Base-by-base conservation (phyloP, 2,329 filamentous ascomycete genomes). In the Fusarium devonianum region DNA sequence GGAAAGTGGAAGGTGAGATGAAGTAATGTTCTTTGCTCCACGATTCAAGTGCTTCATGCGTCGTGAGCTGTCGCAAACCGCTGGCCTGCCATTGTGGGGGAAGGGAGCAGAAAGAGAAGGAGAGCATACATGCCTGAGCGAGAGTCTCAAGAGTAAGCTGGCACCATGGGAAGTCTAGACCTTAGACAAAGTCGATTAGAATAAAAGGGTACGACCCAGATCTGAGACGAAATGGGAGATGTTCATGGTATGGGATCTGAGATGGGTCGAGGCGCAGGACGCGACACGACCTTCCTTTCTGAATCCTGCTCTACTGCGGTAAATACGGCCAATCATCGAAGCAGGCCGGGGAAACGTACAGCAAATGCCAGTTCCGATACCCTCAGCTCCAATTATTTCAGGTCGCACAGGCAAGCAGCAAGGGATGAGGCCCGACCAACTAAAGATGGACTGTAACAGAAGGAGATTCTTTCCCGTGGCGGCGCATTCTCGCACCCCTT, bases 211-310 rank as follows among this genome's bases (percentile, higher is more conserved):
- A 46, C 42, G 42, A 49, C 45, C 33, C 40, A 58, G 50, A 63
- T 65, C 60, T 60, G 38, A 63, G 60, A 63, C 62, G 37, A 45
- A 36, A 48, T 53, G 42, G 58, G 35, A 44, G 52, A 60, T 51
- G 47, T 30, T 37, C 43, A 49, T 40, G 40, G 42, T 43, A 60
- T 57, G 58, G 45, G 37, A 56, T 54, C 32, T 41, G 39, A 58
- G 43, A 63, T 58, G 43, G 59, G 49, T 42, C 52, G 50, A 57
- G 42, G 53, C 45, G 50, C 35, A 53, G 56, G 39, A 34, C 43
- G 46, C 53, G 48, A 56, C 57, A 52, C 35, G 26, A 32, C 36
- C 37, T 44, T 44, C 37, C 49, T 51, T 53, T 54, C 49, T 47
- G 32, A 47, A 36, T 58, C 25, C 37, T 35, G 36, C 37, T 45